phyloP scores from a whole-genome alignment of 495 filamentous ascomycete species.

The Penicillium pulvis region DNA sequence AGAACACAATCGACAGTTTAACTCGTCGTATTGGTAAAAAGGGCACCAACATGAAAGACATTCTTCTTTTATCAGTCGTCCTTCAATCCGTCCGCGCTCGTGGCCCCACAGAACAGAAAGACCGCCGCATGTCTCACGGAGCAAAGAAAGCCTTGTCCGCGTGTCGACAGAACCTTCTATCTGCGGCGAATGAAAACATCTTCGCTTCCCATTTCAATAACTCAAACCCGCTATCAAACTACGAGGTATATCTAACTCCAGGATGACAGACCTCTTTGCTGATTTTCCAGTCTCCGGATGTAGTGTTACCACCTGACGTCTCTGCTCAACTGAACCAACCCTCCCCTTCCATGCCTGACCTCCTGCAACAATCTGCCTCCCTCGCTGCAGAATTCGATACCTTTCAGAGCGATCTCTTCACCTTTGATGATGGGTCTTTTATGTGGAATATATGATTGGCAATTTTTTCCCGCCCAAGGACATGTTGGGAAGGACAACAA shows the following conservation, averaged over 20 bases:
- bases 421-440: constrained; percentile 26
- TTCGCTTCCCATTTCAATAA: background rate
- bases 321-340: background rate
- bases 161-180: constrained; percentile 26
- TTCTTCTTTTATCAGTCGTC: constrained; percentile 29
- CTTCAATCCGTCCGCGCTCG: constrained; percentile 26
- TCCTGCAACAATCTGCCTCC: constrained; percentile 18
- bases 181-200: constrained; percentile 9
- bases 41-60: constrained; percentile 31
- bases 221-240: background rate
- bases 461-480: background rate
- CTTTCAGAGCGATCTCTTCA: constrained; percentile 26
- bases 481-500: too few relatives aligned
- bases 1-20: constrained; percentile 28
- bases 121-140: constrained; percentile 22
- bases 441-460: constrained; percentile 23
- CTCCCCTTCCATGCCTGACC: constrained; percentile 10
- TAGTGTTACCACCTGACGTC: background rate
- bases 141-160: constrained; percentile 24
- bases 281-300: background rate
- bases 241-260: background rate
- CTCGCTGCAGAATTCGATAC: constrained; percentile 23
- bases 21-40: constrained; percentile 22
- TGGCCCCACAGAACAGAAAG: constrained; percentile 18
- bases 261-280: background rate